Evolutionary conservation across 2,329 filamentous ascomycete genomes (phyloP).

Genomic region (Tolypocladium album): DNA sequence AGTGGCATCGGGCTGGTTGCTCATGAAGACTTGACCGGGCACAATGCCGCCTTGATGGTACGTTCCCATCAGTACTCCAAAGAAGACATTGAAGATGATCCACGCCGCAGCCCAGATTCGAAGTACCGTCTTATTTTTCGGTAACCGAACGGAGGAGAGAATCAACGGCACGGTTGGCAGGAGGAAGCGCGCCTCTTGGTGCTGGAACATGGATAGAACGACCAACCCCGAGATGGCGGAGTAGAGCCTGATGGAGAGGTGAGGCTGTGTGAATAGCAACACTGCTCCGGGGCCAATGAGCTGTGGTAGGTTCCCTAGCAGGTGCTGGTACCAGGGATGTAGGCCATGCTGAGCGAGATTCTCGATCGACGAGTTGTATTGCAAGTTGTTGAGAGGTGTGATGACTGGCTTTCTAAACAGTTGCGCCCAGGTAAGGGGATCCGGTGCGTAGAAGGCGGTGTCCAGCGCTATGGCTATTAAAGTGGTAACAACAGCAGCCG

Average conservation of each 20-base stretch:
- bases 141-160: conserved; percentile 60
- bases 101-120: conserved; percentile 50
- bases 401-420: conserved; percentile 57
- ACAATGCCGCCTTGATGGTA: conserved; percentile 76
- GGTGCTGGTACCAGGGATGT: conserved; percentile 70
- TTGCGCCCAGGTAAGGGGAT: conserved; percentile 53
- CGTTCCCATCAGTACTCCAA: conserved; percentile 66
- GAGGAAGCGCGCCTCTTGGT: conserved; percentile 72
- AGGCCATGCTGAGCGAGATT: conserved; percentile 69
- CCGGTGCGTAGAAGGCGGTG: conserved; percentile 67
- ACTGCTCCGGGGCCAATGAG: conserved; percentile 60
- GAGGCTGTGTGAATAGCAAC: conserved; percentile 47
- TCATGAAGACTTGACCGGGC: conserved; percentile 65
- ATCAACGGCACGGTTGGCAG: conserved; percentile 68
- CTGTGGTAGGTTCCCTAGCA: conserved; percentile 57
- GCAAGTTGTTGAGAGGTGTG: conserved; percentile 67
- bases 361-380: conserved; percentile 59
- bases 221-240: conserved; percentile 64
- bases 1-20: conserved; percentile 56
- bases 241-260: conserved; percentile 51
- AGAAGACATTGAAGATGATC: conserved; percentile 57
- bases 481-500: conserved; percentile 57
- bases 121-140: conserved; percentile 37
- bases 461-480: conserved; percentile 70
- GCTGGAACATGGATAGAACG: conserved; percentile 63